A percentile compares a stretch with the other conserved stretches of the same genome.
These are phyloP conservation scores for Amanita pseudoporphyria DNA, from an alignment of 768 basidiomycete genomes.

Conservation along the genomic window DNA sequence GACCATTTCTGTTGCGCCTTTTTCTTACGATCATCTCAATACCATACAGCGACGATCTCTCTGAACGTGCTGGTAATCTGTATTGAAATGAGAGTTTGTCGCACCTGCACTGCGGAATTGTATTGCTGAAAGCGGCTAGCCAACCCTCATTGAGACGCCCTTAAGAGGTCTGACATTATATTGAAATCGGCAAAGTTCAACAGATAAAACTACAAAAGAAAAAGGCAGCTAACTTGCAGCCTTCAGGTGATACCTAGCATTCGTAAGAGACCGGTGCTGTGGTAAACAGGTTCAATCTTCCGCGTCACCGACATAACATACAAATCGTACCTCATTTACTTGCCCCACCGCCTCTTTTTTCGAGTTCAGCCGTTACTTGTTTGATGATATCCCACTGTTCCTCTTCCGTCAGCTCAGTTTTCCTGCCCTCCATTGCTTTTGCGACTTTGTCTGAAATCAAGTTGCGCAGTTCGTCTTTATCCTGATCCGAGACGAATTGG, in stretches of 20 bases:
- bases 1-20: no score
- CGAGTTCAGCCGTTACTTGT: background rate
- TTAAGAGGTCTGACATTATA: no score
- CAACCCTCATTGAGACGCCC: no score
- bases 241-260: constrained; percentile 41
- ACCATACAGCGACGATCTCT: no score
- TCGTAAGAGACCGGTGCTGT: constrained; percentile 45
- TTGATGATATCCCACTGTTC: background rate
- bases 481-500: background rate
- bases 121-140: no score
- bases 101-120: no score
- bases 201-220: background rate
- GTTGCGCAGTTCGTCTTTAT: background rate
- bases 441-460: background rate
- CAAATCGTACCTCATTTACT: background rate
- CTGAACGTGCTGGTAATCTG: no score
- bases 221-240: constrained; percentile 74
- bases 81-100: no score
- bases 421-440: background rate
- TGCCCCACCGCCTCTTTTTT: no score
- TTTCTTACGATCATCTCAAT: no score
- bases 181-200: no score
- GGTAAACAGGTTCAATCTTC: no score
- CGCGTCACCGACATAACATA: background rate
- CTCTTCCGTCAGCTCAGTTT: background rate